phyloP scores from a whole-genome alignment of 2,329 filamentous ascomycete species.

The Coniochaeta sp. region DNA sequence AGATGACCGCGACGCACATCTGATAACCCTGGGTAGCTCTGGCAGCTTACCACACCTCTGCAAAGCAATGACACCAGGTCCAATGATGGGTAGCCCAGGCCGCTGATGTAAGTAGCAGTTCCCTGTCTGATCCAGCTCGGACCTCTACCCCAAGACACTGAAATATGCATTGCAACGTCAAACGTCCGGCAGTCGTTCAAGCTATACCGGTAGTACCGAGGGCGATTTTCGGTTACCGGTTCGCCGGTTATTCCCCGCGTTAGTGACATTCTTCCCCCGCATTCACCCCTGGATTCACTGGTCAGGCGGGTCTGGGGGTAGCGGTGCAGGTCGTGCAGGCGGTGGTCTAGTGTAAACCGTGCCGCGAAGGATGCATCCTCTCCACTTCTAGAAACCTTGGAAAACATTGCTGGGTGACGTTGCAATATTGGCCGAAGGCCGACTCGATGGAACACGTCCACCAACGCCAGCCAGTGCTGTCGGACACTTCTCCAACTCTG shows the following conservation, averaged over 20 bases:
- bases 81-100: neutral
- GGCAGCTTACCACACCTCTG: too few relatives aligned
- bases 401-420: neutral
- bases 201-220: neutral
- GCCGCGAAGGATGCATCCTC: neutral
- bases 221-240: neutral
- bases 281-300: neutral
- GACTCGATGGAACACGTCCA: neutral
- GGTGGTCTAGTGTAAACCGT: too few relatives aligned
- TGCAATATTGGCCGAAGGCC: neutral
- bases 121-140: neutral
- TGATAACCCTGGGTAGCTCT: too few relatives aligned
- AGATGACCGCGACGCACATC: too few relatives aligned
- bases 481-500: neutral
- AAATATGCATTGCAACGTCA: neutral
- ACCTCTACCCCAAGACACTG: neutral
- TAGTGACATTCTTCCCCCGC: neutral
- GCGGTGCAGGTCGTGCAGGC: too few relatives aligned
- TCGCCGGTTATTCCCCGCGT: neutral
- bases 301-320: neutral
- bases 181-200: neutral
- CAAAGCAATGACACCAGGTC: neutral
- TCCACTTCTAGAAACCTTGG: too few relatives aligned
- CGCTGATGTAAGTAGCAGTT: neutral
- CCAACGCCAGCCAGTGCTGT: neutral